A percentile compares a stretch with the other conserved stretches of the same genome.
phyloP scores from a whole-genome alignment of 352 stramenopile species.

The Phytophthora rubi region DNA sequence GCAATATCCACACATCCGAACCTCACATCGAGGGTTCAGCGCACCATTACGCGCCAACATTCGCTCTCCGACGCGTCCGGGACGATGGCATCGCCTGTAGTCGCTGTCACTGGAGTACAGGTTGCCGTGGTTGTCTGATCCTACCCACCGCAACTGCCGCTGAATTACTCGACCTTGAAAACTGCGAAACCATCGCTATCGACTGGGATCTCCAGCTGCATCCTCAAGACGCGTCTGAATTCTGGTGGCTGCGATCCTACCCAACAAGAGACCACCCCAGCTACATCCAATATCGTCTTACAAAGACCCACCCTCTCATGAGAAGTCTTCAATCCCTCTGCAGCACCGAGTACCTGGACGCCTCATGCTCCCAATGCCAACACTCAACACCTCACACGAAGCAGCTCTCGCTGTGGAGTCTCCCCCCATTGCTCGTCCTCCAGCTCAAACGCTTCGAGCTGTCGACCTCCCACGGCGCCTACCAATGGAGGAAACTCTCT shows the following conservation, averaged over 20 bases:
- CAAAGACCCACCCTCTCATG: slow-evolving; percentile 38
- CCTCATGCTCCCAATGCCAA: slow-evolving; percentile 48
- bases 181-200: slow-evolving; percentile 69
- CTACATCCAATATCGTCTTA: slow-evolving; percentile 43
- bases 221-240: slow-evolving; percentile 23
- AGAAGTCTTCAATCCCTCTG: slow-evolving; percentile 59
- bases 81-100: slow-evolving; percentile 53
- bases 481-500: slow-evolving; percentile 82
- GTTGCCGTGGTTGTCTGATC: slow-evolving; percentile 62
- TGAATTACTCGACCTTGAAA: slow-evolving; percentile 44
- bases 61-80: slow-evolving; percentile 56
- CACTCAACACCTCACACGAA: slow-evolving; percentile 52
- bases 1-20: neutral
- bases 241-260: slow-evolving; percentile 25
- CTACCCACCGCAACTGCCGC: slow-evolving; percentile 26
- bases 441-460: slow-evolving; percentile 79
- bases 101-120: slow-evolving; percentile 58
- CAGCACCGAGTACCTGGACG: slow-evolving; percentile 51
- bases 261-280: slow-evolving; percentile 44
- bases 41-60: slow-evolving; percentile 14
- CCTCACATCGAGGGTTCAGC: neutral
- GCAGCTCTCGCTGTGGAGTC: slow-evolving; percentile 54
- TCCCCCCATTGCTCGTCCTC: slow-evolving; percentile 62
- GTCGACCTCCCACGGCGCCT: slow-evolving; percentile 22
- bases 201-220: slow-evolving; percentile 54